Evolutionary conservation across 345 rosid genomes (phyloP), one percentile per base, ranked within the genome.

Genomic region (Eucalyptus erythrocorys): DNA sequence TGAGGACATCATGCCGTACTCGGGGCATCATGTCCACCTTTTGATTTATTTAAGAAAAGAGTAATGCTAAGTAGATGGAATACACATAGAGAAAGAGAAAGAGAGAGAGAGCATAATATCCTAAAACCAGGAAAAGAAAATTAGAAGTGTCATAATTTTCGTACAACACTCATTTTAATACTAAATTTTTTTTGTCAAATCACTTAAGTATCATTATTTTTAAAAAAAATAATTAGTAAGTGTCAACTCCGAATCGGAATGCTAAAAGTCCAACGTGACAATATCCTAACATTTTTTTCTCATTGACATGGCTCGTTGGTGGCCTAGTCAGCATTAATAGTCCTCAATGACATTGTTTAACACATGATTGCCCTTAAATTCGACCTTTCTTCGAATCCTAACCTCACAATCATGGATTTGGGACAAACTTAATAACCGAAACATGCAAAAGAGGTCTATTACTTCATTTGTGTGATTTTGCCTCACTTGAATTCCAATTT

Each of bases 111-210:
- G 84, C 84, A 17, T 71, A 71, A 10, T 71, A 13, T 71, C 80
- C 81, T 71, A 5, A 34, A 34, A 34, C 0, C 13, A 10, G 13
- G 61, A 55, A 55, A 55, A 24, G 3, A 24, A 55, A 55, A 24
- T 22, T 10, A 55, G 1, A 24, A 24, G 6, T 2, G 0, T 22
- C 0, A 55, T 10, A 0, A 55, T 24, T 55, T 55, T 24, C 0
- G 0, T 55, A 55, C 13, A 55, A 4, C 3, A 2, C 3, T n/a
- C 37, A 14, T 0, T 61, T n/a, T 64, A 3, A 15, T n/a, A 0
- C 6, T 7, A n/a, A 0, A 64, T 7, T 1, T 14, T 14, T 61
- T 64, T 64, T 7, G 5, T 0, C 1, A 7, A 13, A 0, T 64
- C 19, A 64, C 9, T n/a, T 14, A n/a, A 1, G 21, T n/a, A 37